Conservation (phyloP, 371 early-diverging fungal species). For the Capillidium heterosporum region DNA sequence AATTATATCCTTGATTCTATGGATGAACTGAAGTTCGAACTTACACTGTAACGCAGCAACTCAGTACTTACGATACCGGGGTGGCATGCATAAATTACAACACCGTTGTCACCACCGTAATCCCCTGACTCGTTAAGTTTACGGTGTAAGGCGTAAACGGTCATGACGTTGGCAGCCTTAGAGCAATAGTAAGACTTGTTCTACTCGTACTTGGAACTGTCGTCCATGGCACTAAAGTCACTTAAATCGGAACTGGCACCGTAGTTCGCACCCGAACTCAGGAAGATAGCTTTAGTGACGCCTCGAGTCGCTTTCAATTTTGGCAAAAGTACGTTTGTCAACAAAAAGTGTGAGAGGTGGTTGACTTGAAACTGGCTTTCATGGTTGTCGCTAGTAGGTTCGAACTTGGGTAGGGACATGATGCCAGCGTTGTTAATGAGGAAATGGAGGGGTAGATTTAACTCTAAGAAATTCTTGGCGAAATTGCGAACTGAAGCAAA, state of each 20-base stretch:
- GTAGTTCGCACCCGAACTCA: not conserved
- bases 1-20: no score
- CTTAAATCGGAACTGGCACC: no score
- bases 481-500: not conserved
- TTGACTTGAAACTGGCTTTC: slow-evolving; percentile 4
- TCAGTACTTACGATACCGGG: slow-evolving; percentile 3
- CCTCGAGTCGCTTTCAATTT: not conserved
- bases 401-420: not conserved
- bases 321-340: not conserved
- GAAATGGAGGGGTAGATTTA: not conserved
- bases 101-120: not conserved
- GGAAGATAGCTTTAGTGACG: not conserved
- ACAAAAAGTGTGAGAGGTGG: not conserved
- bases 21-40: not conserved
- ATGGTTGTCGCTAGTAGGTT: not conserved
- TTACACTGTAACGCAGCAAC: not conserved
- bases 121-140: not conserved
- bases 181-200: not conserved
- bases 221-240: not conserved
- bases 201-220: not conserved
- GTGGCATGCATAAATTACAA: not conserved
- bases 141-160: not conserved
- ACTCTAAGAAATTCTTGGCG: not conserved
- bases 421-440: slow-evolving; percentile 6
- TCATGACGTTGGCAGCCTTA: slow-evolving; percentile 2